Percentiles rank a stretch among this genome's conserved stretches.
These are phyloP conservation scores for Phyllostachys edulis DNA, from an alignment of 176 grass and related monocot genomes.

Conservation along the genomic window DNA sequence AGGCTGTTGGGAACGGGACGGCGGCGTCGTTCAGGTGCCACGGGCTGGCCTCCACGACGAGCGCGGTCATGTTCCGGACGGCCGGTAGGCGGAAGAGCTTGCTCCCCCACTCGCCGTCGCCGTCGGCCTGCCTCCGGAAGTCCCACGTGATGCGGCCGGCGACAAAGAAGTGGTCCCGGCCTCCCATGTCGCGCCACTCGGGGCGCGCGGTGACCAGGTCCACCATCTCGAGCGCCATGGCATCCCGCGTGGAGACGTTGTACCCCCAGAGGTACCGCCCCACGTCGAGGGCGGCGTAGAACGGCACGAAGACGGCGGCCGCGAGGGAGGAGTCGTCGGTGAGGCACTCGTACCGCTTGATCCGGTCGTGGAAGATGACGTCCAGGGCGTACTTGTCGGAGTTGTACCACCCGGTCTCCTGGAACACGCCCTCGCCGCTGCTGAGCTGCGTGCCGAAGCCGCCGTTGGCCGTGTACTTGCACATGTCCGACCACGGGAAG, in stretches of 20 bases:
- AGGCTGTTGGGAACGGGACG: slow-evolving; percentile 67
- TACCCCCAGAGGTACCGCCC: slow-evolving; percentile 60
- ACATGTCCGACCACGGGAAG: slow-evolving; percentile 65
- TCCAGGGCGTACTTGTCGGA: slow-evolving; percentile 68
- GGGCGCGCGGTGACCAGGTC: slow-evolving; percentile 34
- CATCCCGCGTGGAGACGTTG: slow-evolving; percentile 44
- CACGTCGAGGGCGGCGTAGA: slow-evolving; percentile 78
- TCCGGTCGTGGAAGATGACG: slow-evolving; percentile 77
- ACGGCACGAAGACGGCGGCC: slow-evolving; percentile 71
- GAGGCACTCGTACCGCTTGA: slow-evolving; percentile 86
- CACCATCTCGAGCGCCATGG: slow-evolving; percentile 47
- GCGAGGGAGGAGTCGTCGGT: slow-evolving; percentile 64
- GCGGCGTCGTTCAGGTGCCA: slow-evolving; percentile 75
- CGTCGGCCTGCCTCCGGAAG: slow-evolving; percentile 50
- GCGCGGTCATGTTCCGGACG: slow-evolving; percentile 64
- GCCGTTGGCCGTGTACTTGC: slow-evolving; percentile 65
- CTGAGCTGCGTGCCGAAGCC: slow-evolving; percentile 67
- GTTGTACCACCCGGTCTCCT: slow-evolving; percentile 69
- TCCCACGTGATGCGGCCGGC: slow-evolving; percentile 75
- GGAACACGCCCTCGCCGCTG: slow-evolving; percentile 41
- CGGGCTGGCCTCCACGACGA: slow-evolving; percentile 68
- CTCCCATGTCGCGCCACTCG: slow-evolving; percentile 61
- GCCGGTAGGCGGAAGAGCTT: slow-evolving; percentile 62
- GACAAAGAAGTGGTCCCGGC: slow-evolving; percentile 84
- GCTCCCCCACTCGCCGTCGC: slow-evolving; percentile 52